Conservation (phyloP, 441 rosid genomes). For the Isatis lusitanica region DNA sequence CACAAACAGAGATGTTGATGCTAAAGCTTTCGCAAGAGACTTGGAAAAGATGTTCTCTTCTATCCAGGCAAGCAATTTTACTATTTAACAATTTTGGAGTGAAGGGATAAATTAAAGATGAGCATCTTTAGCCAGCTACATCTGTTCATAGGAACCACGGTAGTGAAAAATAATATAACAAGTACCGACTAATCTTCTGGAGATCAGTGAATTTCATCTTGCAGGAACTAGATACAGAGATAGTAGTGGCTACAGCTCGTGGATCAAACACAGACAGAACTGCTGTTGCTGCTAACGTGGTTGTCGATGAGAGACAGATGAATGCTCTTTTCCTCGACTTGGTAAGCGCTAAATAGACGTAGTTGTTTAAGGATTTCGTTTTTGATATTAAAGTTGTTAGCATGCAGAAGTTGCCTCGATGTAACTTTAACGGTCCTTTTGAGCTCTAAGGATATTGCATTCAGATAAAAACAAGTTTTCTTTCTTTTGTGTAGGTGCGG, state of each 20-base stretch:
- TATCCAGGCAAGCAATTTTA: slow-evolving; percentile 59
- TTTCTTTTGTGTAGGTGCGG: slow-evolving; percentile 55
- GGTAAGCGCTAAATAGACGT: slow-evolving; percentile 47
- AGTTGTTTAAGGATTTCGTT: neutral
- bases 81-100: slow-evolving; percentile 2
- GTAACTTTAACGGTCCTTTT: neutral
- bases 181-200: slow-evolving; percentile 6
- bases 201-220: slow-evolving; percentile 24
- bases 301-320: slow-evolving; percentile 95
- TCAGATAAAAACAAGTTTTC: neutral
- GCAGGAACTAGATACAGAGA: slow-evolving; percentile 90
- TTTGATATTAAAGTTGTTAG: neutral
- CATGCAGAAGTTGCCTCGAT: neutral
- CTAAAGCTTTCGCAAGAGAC: slow-evolving; percentile 85
- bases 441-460: neutral
- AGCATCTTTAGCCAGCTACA: slow-evolving; percentile 4
- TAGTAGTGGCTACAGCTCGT: slow-evolving; percentile 86
- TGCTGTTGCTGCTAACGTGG: slow-evolving; percentile 84
- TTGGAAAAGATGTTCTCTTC: slow-evolving; percentile 91
- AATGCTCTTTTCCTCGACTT: slow-evolving; percentile 95
- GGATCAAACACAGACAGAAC: slow-evolving; percentile 60
- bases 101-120: neutral
- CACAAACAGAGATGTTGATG: slow-evolving; percentile 78
- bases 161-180: neutral
- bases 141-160: neutral